Evolutionary conservation across 768 basidiomycete genomes (phyloP), one percentile per base, ranked within the genome.

Genomic region (Candolleomyces aberdarensis): DNA sequence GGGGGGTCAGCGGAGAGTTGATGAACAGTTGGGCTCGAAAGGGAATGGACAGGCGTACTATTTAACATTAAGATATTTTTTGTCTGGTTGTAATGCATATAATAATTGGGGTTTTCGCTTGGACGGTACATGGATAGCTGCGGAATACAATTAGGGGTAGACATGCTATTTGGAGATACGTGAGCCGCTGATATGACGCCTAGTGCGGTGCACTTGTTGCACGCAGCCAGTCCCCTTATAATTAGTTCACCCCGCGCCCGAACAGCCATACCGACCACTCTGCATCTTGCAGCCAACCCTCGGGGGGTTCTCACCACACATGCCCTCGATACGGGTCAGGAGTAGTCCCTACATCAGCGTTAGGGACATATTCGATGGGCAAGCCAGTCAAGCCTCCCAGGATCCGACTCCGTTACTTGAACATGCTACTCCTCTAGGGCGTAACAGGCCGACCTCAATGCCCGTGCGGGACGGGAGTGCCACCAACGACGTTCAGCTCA

Each of bases 81-180:
- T 32, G 8, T 36, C 36, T 36, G 36, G 36, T 36, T 36, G 36
- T 36, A 36, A 36, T 8, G 36, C 36, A 36, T 36, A 36, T 36
- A 36, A 36, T 36, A 36, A 36, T 11, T 6, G 36, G 36, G 6
- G 2, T 11, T 36, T 11, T 36, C 6, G 36, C 36, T 36, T 36
- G 36, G 5, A 36, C 11, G 36, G 36, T 36, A 11, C 36, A 36
- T 26, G 26, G 11, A 36, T 11, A 1, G 36, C 36, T 36, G 36
- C 36, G 36, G 8, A 36, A 36, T 36, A 36, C 2, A 0, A 70
- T 64, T 29, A 69, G 66, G 48, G 69, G 67, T 49, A 67, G 67
- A 58, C 58, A 58, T 40, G 48, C 52, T 47, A 64, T 46, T 46
- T 46, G 44, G 19, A 46, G 44, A 46, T 17, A 17, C 44, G 2